Percentiles rank a stretch among this genome's conserved stretches.
These are phyloP conservation scores for Achaetomiella virescens DNA, from an alignment of 495 filamentous ascomycete genomes.

Conservation along the genomic window DNA sequence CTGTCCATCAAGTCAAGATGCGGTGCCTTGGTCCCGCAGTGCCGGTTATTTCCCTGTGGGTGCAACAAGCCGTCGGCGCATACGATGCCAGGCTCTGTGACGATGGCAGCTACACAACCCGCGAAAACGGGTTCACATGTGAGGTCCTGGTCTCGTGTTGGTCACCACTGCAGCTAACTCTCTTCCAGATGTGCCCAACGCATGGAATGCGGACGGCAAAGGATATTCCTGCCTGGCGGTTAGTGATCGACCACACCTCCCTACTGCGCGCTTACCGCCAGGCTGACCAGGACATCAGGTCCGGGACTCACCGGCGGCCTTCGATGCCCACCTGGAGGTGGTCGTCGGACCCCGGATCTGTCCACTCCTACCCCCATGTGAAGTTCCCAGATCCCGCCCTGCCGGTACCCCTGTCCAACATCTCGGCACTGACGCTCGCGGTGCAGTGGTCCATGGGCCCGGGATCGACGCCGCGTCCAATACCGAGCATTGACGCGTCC, in stretches of 20 bases:
- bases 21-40: background rate
- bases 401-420: conserved; percentile 25
- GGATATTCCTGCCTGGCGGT: conserved; percentile 28
- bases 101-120: conserved; percentile 21
- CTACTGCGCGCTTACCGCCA: background rate
- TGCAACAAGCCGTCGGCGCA: conserved; percentile 6
- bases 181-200: conserved; percentile 19
- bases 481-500: conserved; percentile 11
- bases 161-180: background rate
- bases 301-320: conserved; percentile 25
- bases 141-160: conserved; percentile 1
- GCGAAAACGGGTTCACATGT: conserved; percentile 21
- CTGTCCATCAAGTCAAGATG: background rate
- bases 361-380: conserved; percentile 32
- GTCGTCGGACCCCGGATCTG: conserved; percentile 15
- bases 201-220: conserved; percentile 25
- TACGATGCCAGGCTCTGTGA: conserved; percentile 24
- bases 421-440: conserved; percentile 23
- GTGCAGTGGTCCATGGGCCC: conserved; percentile 29
- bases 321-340: conserved; percentile 29
- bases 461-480: conserved; percentile 19
- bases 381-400: conserved; percentile 21
- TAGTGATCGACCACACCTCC: conserved; percentile 10
- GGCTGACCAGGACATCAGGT: conserved; percentile 18
- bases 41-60: conserved; percentile 11